A percentile compares a stretch with the other conserved stretches of the same genome.
Evolutionary conservation across 305 asterid genomes (phyloP).

Genomic region (Solanum aculeatissimum): DNA sequence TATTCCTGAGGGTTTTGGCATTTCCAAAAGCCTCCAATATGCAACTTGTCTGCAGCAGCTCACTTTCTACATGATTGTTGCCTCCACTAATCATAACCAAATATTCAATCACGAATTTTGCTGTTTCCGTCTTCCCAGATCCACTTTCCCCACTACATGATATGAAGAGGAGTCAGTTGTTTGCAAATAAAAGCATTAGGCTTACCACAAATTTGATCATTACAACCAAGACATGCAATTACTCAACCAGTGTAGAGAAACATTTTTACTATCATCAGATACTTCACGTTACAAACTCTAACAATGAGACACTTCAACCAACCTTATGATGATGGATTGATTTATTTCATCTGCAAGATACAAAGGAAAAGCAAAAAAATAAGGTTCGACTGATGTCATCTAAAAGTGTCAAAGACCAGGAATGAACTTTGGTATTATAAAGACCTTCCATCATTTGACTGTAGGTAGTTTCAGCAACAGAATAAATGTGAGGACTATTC

Average conservation of each 20-base stretch:
- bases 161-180: constrained; percentile 6
- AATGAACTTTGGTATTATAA: constrained; percentile 8
- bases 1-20: constrained; percentile 74
- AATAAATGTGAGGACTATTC: constrained; percentile 85
- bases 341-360: constrained; percentile 56
- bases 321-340: constrained; percentile 95
- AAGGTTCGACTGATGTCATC: not conserved
- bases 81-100: constrained; percentile 75
- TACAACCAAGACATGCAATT: not conserved
- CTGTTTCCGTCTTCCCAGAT: constrained; percentile 95
- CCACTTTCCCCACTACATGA: constrained; percentile 88
- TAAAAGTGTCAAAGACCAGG: not conserved
- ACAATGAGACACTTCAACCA: constrained; percentile 16
- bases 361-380: constrained; percentile 7
- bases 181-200: not conserved
- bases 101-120: constrained; percentile 64
- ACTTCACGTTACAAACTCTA: not conserved
- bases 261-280: not conserved
- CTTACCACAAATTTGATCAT: not conserved
- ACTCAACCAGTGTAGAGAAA: constrained; percentile 1
- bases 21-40: constrained; percentile 94
- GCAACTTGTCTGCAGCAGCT: constrained; percentile 69
- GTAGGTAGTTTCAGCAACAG: constrained; percentile 66
- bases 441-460: constrained; percentile 77
- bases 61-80: constrained; percentile 47